Evolutionary conservation across 257 asterid genomes (phyloP).

Genomic region (Verbena officinalis): DNA sequence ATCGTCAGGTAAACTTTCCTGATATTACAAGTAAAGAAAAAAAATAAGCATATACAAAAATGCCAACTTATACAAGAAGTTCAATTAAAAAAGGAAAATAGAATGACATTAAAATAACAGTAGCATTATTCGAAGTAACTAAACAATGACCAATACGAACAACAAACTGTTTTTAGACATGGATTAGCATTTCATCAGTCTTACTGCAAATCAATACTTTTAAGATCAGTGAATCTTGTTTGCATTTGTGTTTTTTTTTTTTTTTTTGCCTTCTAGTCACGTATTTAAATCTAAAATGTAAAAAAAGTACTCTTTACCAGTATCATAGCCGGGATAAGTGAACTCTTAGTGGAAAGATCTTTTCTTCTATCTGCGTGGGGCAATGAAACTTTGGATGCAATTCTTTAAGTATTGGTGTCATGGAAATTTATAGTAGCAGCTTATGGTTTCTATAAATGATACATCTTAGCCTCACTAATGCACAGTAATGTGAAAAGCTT

Average conservation of each 20-base stretch:
- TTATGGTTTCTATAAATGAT: conserved; percentile 2
- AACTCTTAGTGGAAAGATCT: no score
- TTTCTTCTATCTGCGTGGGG: no score
- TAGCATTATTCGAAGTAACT: conserved; percentile 15
- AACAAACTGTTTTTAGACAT: background rate
- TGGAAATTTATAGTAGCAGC: background rate
- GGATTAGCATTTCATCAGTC: conserved; percentile 3
- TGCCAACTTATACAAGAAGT: conserved; percentile 24
- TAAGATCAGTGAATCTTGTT: background rate
- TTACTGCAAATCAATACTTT: background rate
- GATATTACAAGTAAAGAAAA: conserved; percentile 34
- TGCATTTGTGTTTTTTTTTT: background rate
- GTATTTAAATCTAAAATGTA: background rate
- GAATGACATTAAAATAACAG: background rate
- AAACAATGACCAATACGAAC: conserved; percentile 13
- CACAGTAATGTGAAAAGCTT: background rate
- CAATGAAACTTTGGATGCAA: conserved; percentile 21
- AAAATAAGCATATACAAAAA: conserved; percentile 16
- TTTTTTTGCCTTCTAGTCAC: conserved; percentile 2
- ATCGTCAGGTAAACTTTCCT: conserved; percentile 82
- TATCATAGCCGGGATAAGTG: no score
- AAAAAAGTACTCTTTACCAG: background rate
- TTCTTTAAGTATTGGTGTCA: background rate
- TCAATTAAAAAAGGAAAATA: conserved; percentile 7
- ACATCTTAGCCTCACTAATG: conserved; percentile 1